phyloP scores from a whole-genome alignment of 2,329 filamentous ascomycete genomes.

The Leptoxyphium fumago region DNA sequence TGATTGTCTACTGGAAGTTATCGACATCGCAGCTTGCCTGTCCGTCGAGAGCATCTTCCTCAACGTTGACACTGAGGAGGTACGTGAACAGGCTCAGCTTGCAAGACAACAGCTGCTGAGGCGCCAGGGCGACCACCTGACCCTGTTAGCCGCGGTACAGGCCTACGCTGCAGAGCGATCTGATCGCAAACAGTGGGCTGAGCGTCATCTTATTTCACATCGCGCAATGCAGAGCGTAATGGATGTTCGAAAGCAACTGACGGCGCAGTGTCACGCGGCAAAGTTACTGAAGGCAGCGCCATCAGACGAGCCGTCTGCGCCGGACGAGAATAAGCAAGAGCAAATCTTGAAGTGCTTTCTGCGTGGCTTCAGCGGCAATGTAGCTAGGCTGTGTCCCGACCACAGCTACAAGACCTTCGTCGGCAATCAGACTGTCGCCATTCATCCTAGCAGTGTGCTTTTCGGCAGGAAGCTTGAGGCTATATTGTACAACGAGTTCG shows the following conservation, averaged over 20 bases:
- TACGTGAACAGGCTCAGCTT: constrained; percentile 41
- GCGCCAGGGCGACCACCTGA: constrained; percentile 50
- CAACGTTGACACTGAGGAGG: constrained; percentile 44
- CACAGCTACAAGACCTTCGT: constrained; percentile 46
- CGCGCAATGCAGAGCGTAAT: constrained; percentile 52
- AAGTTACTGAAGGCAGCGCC: constrained; percentile 30
- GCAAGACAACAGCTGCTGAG: constrained; percentile 42
- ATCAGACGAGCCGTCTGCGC: not conserved
- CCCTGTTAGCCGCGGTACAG: constrained; percentile 44
- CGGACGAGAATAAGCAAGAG: constrained; percentile 29
- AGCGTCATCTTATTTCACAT: constrained; percentile 44
- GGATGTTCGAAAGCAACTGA: constrained; percentile 50
- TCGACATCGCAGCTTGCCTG: constrained; percentile 65
- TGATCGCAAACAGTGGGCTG: constrained; percentile 46
- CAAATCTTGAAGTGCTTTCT: constrained; percentile 44
- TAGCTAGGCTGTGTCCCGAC: constrained; percentile 44
- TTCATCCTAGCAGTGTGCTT: constrained; percentile 47
- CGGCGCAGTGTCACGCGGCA: constrained; percentile 37
- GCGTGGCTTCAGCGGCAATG: constrained; percentile 44
- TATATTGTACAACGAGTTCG: constrained; percentile 51
- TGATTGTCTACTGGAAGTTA: constrained; percentile 64
- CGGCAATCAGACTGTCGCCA: constrained; percentile 46
- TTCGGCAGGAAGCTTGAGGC: constrained; percentile 47
- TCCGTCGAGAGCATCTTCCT: constrained; percentile 51
- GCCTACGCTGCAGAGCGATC: constrained; percentile 42